A percentile compares a stretch with the other conserved stretches of the same genome.
Conservation (phyloP, 257 asterid species). For the Solanum piurae region DNA sequence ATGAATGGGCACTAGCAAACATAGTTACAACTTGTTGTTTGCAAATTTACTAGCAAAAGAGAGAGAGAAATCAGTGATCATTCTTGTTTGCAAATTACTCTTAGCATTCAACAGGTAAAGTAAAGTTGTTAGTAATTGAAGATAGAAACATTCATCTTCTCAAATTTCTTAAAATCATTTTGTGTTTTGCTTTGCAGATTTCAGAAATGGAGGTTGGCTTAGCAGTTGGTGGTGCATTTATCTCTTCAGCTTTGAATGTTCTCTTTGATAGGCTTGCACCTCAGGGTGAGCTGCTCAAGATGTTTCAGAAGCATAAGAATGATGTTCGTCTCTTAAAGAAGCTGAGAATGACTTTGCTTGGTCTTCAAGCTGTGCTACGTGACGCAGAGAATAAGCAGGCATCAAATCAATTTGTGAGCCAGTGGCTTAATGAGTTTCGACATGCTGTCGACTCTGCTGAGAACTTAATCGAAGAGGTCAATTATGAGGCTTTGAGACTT, state of each 20-base stretch:
- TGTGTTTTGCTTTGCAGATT: background rate
- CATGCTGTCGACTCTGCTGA: background rate
- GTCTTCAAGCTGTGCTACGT: slow-evolving; percentile 1
- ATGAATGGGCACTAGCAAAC: too few relatives aligned
- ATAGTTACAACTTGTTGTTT: background rate
- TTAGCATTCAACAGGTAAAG: background rate
- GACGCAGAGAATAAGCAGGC: slow-evolving; percentile 9
- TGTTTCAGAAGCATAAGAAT: background rate
- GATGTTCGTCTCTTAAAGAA: background rate
- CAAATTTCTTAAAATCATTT: background rate
- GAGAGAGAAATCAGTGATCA: background rate
- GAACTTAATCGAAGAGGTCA: background rate
- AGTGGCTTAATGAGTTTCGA: slow-evolving; percentile 7
- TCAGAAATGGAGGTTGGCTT: background rate
- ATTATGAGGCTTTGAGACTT: background rate
- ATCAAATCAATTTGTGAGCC: background rate
- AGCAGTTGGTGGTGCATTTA: background rate
- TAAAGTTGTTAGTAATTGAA: background rate
- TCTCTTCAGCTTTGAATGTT: background rate
- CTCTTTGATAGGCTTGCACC: background rate
- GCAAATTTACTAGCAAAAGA: background rate
- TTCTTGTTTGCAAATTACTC: background rate
- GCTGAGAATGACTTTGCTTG: background rate
- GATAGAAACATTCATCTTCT: background rate
- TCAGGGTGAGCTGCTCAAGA: background rate